Evolutionary conservation across 331 rosid genomes (phyloP), one percentile per base, ranked within the genome.

Genomic region (Cucumis variabilis): DNA sequence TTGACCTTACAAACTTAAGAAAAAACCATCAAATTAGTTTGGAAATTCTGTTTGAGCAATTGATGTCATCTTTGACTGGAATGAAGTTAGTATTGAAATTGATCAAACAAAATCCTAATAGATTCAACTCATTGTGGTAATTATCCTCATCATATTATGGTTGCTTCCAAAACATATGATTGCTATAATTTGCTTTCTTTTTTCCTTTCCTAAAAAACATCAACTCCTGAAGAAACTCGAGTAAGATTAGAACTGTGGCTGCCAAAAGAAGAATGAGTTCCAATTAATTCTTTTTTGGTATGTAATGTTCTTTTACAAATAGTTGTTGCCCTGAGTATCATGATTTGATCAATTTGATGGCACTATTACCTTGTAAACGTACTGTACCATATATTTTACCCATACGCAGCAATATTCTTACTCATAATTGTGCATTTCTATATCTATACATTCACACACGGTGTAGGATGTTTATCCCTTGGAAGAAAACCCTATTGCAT

Each of bases 261-360:
- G 62, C 99, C 99, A 19, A 93, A 85, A 94, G 98, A 96, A 88
- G 95, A 94, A 91, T 96, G 99, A 98, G 93, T 86, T 90, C 97
- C 97, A 51, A 94, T 96, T 85, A 96, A 96, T 90, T 96, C 96
- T 87, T 93, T 94, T 72, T 89, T 96, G 97, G 99, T 96, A 90
- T 88, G 91, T 85, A 82, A 74, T 70, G 17, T 23, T 23, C 48
- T 10, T 23, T 23, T n/a, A 24, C 13, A 20, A 28, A 21, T n/a
- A 46, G 50, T 85, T 67, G 48, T 80, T 27, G 23, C n/a, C 24
- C 37, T n/a, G 17, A 14, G 50, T n/a, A 62, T 60, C 41, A 44
- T 41, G 48, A 46, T 83, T 13, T 41, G 11, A 23, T 65, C 37
- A 37, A 33, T 33, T 33, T 33, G 37, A 33, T 33, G 37, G 37